Evolutionary conservation across 2,329 filamentous ascomycete species (phyloP), one percentile per base, ranked within the genome.

Genomic region (Alternaria gansuensis): DNA sequence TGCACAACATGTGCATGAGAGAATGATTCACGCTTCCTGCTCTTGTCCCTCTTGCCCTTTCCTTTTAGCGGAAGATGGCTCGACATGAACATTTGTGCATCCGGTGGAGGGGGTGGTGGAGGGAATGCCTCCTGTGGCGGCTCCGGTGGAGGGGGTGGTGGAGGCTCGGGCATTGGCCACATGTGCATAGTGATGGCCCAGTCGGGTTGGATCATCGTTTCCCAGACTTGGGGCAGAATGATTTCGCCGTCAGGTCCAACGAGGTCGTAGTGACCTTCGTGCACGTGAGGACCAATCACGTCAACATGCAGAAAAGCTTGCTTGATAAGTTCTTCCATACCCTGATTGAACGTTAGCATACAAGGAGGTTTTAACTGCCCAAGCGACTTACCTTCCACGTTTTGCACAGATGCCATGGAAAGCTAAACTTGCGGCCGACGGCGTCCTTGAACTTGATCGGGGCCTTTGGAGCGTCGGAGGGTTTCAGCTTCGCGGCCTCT

Each of bases 311-410:
- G 65, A 68, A 82, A 83, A 21, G 81, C 81, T 68, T 83, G 81
- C 62, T 80, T 79, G 74, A 83, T 82, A 46, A 83, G 73, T 29
- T 74, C 72, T 62, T 82, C 79, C 81, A 83, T 82, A 34, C 80
- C 80, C 75, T 82, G 50, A 45, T 84, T 87, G 81, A 96, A 96
- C 67, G 89, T 89, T 75, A 97, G 91, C 50, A 11, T 11, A 26
- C 6, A 41, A n/a, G 17, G 24, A 9, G 9, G 3, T 37, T 14
- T 14, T 31, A 11, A 11, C 10, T 11, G 13, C n/a, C 14, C 7
- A 36, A 3, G 90, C 90, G 41, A 88, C 83, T 76, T 92, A 68
- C 70, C 67, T 73, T 71, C 70, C 71, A 75, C 1, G 71, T 68
- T 36, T 70, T 68, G 53, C 69, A 73, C 28, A 71, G 26, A 14